Evolutionary conservation across 2,329 filamentous ascomycete genomes (phyloP).

Genomic region (Microascus cirrosus): DNA sequence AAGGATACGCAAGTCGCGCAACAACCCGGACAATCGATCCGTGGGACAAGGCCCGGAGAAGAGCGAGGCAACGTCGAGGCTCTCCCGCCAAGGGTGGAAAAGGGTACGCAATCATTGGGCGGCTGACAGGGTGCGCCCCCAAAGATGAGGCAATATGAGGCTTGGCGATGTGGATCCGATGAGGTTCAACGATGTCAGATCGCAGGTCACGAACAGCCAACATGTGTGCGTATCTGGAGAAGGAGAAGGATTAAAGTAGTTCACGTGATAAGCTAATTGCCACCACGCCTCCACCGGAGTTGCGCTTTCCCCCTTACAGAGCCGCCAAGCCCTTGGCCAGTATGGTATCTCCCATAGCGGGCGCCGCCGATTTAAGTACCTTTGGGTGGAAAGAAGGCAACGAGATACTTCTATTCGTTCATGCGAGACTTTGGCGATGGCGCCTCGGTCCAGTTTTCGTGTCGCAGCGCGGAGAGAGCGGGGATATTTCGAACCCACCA

Average conservation of each 20-base stretch:
- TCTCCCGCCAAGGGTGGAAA: neutral
- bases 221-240: too few relatives aligned
- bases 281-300: neutral
- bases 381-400: neutral
- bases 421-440: neutral
- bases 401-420: neutral
- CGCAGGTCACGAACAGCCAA: neutral
- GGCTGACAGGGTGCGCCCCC: neutral
- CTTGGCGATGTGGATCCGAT: slow-evolving; percentile 2
- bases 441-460: neutral
- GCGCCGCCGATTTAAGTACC: neutral
- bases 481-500: neutral
- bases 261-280: neutral
- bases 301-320: slow-evolving; percentile 1
- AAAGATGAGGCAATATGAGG: neutral
- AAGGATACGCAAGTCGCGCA: neutral
- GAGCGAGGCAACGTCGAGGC: neutral
- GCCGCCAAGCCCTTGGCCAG: neutral
- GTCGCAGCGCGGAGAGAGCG: neutral
- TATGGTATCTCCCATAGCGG: neutral
- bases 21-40: neutral
- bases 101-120: neutral
- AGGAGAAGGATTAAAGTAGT: neutral
- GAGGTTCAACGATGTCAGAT: neutral
- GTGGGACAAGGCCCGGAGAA: neutral